Percentiles rank a stretch among this genome's conserved stretches.
Evolutionary conservation across 164 flowering plant species (phyloP).

Genomic region (Annona squamosa): DNA sequence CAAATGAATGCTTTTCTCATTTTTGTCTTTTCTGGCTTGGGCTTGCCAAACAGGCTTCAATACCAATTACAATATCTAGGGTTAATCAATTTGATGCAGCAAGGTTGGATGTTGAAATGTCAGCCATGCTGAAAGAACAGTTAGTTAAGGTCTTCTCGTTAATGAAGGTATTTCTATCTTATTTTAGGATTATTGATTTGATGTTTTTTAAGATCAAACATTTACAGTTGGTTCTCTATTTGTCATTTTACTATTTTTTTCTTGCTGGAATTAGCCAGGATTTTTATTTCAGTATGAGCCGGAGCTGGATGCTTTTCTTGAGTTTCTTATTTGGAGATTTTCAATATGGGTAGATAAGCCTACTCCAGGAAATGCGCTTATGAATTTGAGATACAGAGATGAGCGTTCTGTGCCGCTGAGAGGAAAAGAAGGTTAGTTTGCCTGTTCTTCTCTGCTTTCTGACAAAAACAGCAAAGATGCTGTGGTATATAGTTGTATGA

Average conservation of each 20-base stretch:
- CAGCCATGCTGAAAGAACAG: constrained; percentile 98
- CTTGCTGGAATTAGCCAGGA: constrained; percentile 94
- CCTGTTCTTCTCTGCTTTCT: constrained; percentile 3
- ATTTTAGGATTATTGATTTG: neutral
- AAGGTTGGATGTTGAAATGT: constrained; percentile 89
- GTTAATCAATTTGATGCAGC: constrained; percentile 96
- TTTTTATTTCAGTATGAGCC: constrained; percentile 96
- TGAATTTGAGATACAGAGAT: constrained; percentile 95
- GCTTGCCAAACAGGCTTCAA: constrained; percentile 29
- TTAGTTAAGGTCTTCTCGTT: constrained; percentile 86
- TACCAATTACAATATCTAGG: constrained; percentile 74
- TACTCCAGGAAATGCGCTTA: constrained; percentile 90
- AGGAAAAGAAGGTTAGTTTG: constrained; percentile 56
- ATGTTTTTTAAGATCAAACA: neutral
- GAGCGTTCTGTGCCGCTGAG: constrained; percentile 51
- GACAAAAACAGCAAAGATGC: neutral
- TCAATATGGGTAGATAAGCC: constrained; percentile 99
- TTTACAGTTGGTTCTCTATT: neutral
- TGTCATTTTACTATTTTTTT: constrained; percentile 3
- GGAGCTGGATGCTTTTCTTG: constrained; percentile 95
- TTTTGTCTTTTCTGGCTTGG: neutral
- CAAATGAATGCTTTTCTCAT: neutral
- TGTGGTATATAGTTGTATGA: neutral
- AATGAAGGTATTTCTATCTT: constrained; percentile 57
- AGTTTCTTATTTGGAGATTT: constrained; percentile 96